These are phyloP conservation scores for Clarireedia hainanense DNA, from an alignment of 2,329 filamentous ascomycete genomes.

Conservation along the genomic window DNA sequence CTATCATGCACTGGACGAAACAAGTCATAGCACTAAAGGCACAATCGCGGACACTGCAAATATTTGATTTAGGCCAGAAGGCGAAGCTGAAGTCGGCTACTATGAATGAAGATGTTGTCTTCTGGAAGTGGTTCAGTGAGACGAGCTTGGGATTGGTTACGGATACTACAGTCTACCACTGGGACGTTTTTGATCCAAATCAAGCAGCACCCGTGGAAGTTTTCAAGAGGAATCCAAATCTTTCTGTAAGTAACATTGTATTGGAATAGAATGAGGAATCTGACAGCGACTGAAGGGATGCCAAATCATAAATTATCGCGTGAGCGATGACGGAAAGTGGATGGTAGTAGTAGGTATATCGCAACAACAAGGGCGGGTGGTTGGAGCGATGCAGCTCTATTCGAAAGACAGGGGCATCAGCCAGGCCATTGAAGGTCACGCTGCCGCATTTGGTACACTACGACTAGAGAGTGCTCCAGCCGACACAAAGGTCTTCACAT, in stretches of 20 bases:
- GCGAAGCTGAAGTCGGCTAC: slow-evolving; percentile 93
- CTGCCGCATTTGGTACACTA: slow-evolving; percentile 86
- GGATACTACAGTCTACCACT: slow-evolving; percentile 87
- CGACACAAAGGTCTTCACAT: slow-evolving; percentile 94
- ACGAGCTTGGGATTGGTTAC: slow-evolving; percentile 83
- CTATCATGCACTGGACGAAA: slow-evolving; percentile 97
- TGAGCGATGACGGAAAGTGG: slow-evolving; percentile 94
- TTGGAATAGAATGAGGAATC: background rate
- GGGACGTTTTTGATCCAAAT: slow-evolving; percentile 85
- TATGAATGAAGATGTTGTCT: slow-evolving; percentile 95
- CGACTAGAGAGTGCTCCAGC: slow-evolving; percentile 80
- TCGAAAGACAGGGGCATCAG: slow-evolving; percentile 94
- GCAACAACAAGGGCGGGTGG: slow-evolving; percentile 84
- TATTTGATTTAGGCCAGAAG: slow-evolving; percentile 91
- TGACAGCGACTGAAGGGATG: slow-evolving; percentile 55
- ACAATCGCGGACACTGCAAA: slow-evolving; percentile 88
- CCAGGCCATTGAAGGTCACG: slow-evolving; percentile 95
- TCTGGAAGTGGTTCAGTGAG: slow-evolving; percentile 99
- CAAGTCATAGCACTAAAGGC: slow-evolving; percentile 97
- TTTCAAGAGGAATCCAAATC: slow-evolving; percentile 89
- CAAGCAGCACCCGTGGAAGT: slow-evolving; percentile 79
- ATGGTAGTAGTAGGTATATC: slow-evolving; percentile 97
- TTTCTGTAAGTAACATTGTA: slow-evolving; percentile 55
- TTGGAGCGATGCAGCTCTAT: slow-evolving; percentile 94
- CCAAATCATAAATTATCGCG: slow-evolving; percentile 99